A percentile compares a stretch with the other conserved stretches of the same genome.
These are phyloP conservation scores for Amphicarpaea edgeworthii DNA, from an alignment of 306 rosid genomes.

Conservation along the genomic window DNA sequence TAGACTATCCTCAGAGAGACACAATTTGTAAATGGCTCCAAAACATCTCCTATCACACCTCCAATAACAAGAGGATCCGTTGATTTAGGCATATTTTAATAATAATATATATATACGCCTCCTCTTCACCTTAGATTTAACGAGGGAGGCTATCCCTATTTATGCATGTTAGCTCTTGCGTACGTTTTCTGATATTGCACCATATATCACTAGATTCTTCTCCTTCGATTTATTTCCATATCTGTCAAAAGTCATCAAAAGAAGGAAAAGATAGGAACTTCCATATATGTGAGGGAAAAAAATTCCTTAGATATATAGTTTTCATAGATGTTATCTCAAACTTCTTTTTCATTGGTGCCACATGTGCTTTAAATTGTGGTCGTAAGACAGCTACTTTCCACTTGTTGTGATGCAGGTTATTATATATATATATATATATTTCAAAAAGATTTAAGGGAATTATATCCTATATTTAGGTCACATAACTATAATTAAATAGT, in stretches of 20 bases:
- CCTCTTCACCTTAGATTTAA: not conserved
- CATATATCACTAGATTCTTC: not conserved
- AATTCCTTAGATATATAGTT: not conserved
- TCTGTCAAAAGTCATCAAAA: not conserved
- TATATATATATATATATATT: not conserved
- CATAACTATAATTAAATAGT: too few relatives aligned
- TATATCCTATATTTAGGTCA: too few relatives aligned
- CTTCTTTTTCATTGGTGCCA: not conserved
- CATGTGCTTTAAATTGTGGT: not conserved
- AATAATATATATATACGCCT: not conserved
- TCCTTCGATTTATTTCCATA: not conserved
- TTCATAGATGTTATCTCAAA: not conserved
- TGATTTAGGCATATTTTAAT: slow-evolving; percentile 27
- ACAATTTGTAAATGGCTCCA: slow-evolving; percentile 29
- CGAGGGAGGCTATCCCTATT: not conserved
- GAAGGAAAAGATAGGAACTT: not conserved
- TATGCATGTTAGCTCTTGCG: not conserved
- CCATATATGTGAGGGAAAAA: not conserved
- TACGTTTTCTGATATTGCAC: not conserved
- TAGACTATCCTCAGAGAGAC: slow-evolving; percentile 3
- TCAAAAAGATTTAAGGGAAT: not conserved
- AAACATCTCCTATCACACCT: slow-evolving; percentile 41
- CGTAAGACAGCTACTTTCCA: not conserved
- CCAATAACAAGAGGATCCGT: slow-evolving; percentile 31
- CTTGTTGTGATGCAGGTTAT: not conserved